A percentile compares a stretch with the other conserved stretches of the same genome.
phyloP scores from a whole-genome alignment of 2,329 filamentous ascomycete species.

The Monilinia aucupariae region DNA sequence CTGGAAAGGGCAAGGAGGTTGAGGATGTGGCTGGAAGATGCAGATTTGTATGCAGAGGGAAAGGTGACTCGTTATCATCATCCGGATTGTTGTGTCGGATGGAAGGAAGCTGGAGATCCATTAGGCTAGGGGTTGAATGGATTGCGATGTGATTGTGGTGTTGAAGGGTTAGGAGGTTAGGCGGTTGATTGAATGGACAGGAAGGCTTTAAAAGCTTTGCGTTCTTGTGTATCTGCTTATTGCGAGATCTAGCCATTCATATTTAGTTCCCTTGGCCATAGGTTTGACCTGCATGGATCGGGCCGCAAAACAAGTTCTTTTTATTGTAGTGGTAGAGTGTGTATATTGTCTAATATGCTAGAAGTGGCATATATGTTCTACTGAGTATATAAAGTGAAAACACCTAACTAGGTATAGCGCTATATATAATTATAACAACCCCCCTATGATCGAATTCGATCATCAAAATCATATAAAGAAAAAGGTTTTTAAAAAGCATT shows the following conservation, averaged over 20 bases:
- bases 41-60: not conserved
- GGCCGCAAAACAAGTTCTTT: no score
- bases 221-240: not conserved
- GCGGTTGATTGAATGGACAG: not conserved
- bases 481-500: no score
- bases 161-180: not conserved
- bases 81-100: not conserved
- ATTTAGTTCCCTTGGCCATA: not conserved
- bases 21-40: constrained; percentile 9
- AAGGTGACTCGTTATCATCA: not conserved
- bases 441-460: no score
- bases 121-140: not conserved
- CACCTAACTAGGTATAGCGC: no score
- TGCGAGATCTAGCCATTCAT: not conserved
- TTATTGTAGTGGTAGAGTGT: no score
- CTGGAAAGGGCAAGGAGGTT: not conserved
- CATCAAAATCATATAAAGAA: no score
- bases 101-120: not conserved
- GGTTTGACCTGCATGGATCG: no score
- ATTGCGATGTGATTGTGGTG: not conserved
- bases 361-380: no score
- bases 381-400: no score
- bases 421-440: no score
- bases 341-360: no score
- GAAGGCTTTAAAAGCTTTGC: not conserved